phyloP scores from a whole-genome alignment of 2,329 filamentous ascomycete genomes.

The Samsoniella hepiali region DNA sequence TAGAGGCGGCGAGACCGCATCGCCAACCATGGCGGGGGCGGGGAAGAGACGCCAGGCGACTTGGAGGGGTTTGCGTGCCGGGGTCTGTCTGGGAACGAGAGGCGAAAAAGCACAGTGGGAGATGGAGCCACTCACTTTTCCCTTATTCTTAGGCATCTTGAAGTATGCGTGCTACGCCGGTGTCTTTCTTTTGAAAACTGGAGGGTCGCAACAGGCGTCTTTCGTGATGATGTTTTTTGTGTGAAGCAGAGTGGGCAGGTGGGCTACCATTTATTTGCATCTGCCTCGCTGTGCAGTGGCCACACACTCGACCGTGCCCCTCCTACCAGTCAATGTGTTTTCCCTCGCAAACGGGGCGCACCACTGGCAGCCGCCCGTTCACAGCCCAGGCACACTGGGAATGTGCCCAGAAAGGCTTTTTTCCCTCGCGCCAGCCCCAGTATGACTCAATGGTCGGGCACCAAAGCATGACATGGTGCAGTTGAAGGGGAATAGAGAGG shows the following conservation, averaged over 20 bases:
- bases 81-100: slow-evolving; percentile 4
- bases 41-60: slow-evolving; percentile 17
- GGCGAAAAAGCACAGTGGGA: background rate
- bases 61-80: slow-evolving; percentile 16
- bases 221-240: slow-evolving; percentile 20
- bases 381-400: background rate
- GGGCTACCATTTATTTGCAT: slow-evolving; percentile 14
- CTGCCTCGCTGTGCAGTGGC: background rate
- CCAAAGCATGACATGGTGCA: slow-evolving; percentile 5
- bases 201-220: slow-evolving; percentile 13
- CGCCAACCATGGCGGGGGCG: slow-evolving; percentile 20
- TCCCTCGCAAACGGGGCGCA: background rate
- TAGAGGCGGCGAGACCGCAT: background rate
- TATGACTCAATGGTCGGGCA: slow-evolving; percentile 18
- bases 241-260: slow-evolving; percentile 12
- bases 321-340: background rate
- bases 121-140: slow-evolving; percentile 67
- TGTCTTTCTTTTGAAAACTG: background rate
- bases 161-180: slow-evolving; percentile 16
- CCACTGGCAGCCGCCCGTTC: slow-evolving; percentile 4
- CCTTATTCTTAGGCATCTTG: slow-evolving; percentile 98
- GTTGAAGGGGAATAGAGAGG: background rate
- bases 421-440: slow-evolving; percentile 4
- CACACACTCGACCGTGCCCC: background rate
- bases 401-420: slow-evolving; percentile 4